Percentiles rank a stretch among this genome's conserved stretches.
These are phyloP conservation scores for Debaryomyces sp. DNA, from an alignment of 1,139 yeast genomes.

Conservation along the genomic window DNA sequence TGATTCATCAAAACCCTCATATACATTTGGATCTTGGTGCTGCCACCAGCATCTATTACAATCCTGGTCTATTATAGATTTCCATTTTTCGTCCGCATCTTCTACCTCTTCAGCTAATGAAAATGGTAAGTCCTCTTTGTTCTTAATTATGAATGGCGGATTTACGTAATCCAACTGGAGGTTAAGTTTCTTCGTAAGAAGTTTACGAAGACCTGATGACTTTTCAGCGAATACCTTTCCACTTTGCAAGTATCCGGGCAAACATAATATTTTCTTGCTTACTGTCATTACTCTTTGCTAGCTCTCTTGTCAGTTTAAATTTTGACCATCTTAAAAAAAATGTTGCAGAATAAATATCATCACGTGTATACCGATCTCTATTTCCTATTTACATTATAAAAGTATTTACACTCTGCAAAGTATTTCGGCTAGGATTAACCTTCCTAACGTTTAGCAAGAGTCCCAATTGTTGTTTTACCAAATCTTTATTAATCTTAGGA, in stretches of 20 bases:
- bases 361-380: neutral
- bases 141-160: conserved; percentile 33
- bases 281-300: neutral
- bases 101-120: conserved; percentile 27
- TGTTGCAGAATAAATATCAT: neutral
- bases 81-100: conserved; percentile 30
- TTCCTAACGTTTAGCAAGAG: conserved; percentile 45
- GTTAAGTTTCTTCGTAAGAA: conserved; percentile 60
- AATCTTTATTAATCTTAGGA: conserved; percentile 46
- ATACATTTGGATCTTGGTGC: conserved; percentile 26
- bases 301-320: neutral
- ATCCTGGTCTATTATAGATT: conserved; percentile 41
- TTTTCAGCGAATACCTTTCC: conserved; percentile 77
- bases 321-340: neutral
- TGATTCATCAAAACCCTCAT: conserved; percentile 35
- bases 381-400: conserved; percentile 27
- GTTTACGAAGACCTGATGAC: conserved; percentile 76
- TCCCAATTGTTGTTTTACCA: conserved; percentile 60
- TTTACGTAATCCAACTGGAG: conserved; percentile 42
- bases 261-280: conserved; percentile 29
- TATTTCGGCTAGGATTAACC: conserved; percentile 76
- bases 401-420: conserved; percentile 66
- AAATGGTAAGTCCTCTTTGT: conserved; percentile 33
- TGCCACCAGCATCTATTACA: conserved; percentile 56
- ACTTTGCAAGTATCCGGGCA: conserved; percentile 60